These are phyloP conservation scores for Saksenaea vasiformis DNA, from an alignment of 371 early-diverging fungal genomes.

Conservation along the genomic window DNA sequence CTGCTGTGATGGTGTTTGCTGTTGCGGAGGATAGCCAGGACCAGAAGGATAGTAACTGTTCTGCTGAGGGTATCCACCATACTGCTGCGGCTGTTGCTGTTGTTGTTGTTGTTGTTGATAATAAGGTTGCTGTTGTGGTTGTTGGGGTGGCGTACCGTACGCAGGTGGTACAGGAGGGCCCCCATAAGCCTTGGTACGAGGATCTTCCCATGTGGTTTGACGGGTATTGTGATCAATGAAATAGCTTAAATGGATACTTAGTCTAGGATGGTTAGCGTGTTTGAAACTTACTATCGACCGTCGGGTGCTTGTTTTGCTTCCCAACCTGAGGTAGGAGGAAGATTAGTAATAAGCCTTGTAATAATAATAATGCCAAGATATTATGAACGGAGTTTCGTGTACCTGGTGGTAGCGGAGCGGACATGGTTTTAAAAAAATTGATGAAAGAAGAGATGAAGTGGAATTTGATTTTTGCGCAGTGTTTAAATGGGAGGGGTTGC, in stretches of 20 bases:
- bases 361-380: not conserved
- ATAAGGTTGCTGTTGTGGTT: slow-evolving; percentile 11
- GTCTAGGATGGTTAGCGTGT: not conserved
- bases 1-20: too few relatives aligned
- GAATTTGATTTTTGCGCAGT: not conserved
- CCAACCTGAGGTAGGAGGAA: slow-evolving; percentile 29
- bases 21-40: slow-evolving; percentile 6
- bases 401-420: slow-evolving; percentile 46
- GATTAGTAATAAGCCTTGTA: not conserved
- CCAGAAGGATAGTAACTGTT: not conserved
- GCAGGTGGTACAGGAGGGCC: slow-evolving; percentile 26
- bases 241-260: slow-evolving; percentile 29
- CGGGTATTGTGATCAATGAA: slow-evolving; percentile 62
- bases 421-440: slow-evolving; percentile 28
- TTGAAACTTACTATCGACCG: slow-evolving; percentile 41
- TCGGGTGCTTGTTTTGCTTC: slow-evolving; percentile 47
- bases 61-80: slow-evolving; percentile 11
- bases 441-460: slow-evolving; percentile 7
- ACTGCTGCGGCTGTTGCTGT: slow-evolving; percentile 16
- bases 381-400: not conserved
- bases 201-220: slow-evolving; percentile 68
- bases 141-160: slow-evolving; percentile 9
- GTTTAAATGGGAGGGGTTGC: not conserved
- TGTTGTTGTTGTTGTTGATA: slow-evolving; percentile 13
- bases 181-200: slow-evolving; percentile 22